Base-by-base conservation (phyloP, 2,329 filamentous ascomycete genomes). In the Colletotrichum lentis region DNA sequence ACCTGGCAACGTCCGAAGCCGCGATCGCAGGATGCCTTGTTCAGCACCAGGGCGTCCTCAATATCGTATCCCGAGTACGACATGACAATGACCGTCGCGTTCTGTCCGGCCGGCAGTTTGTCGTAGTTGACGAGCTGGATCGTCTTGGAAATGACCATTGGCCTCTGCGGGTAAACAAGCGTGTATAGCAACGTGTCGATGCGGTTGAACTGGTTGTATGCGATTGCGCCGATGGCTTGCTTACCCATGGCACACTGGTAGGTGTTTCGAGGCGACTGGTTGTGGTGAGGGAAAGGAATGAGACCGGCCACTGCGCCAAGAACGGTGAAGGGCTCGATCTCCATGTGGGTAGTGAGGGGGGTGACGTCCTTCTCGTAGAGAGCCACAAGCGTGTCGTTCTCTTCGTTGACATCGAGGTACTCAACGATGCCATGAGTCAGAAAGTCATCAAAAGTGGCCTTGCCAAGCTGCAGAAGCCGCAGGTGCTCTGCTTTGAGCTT, bases 231-330 rank as follows among this genome's bases (percentile, higher is more conserved):
- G 77, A 99, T 98, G 46, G 96, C 96, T 91, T 99, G 96, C 82
- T 99, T 99, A 87, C 96, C 96, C 96, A 99, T 99, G 81, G 96
- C 96, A 81, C 95, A 97, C 84, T 98, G 95, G 76, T 99, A 99
- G 0, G 96, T 99, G 77, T 99, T 99, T 85, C 96, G 88, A 11
- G 96, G 96, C 18, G 96, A 99, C 79, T 99, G 96, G 80, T 99
- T 99, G 83, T 99, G 96, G 78, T 99, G 96, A 10, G 96, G 96
- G 76, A 98, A 99, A 5, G 96, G 96, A 77, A 99, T 99, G 44
- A 99, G 84, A 50, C 96, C 96, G 46, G 96, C 96, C 31, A 99
- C 96, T 54, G 96, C 96, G 31, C 96, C 96, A 16, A 99, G 86
- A 57, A 99, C 91, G 1, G 96, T 99, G 76, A 99, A 99, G 0